phyloP scores from a whole-genome alignment of 805 yeast genomes.

The Groenewaldozyma salmanticensis region DNA sequence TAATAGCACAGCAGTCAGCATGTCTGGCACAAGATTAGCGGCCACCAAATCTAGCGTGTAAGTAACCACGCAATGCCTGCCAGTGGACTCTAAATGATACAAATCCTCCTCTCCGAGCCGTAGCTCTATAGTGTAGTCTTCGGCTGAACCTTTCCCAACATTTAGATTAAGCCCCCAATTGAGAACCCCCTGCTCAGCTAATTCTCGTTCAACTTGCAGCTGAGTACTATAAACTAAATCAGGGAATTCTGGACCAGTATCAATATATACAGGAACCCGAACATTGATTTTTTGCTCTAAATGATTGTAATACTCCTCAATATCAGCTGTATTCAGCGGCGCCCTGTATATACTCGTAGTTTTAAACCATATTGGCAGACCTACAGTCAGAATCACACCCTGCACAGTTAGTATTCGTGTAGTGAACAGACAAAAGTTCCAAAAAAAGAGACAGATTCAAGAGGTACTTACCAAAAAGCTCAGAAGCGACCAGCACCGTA shows the following conservation, averaged over 20 bases:
- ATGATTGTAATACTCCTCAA: slow-evolving; percentile 27
- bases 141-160: slow-evolving; percentile 18
- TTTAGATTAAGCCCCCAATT: slow-evolving; percentile 24
- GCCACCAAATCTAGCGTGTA: slow-evolving; percentile 38
- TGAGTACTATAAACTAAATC: slow-evolving; percentile 54
- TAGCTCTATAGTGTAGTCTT: slow-evolving; percentile 31
- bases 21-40: slow-evolving; percentile 54
- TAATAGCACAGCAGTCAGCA: slow-evolving; percentile 42
- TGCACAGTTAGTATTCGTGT: no score
- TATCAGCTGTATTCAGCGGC: slow-evolving; percentile 40
- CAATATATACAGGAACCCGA: slow-evolving; percentile 23
- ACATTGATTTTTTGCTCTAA: slow-evolving; percentile 20
- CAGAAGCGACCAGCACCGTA: slow-evolving; percentile 8
- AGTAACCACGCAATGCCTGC: slow-evolving; percentile 32
- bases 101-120: slow-evolving; percentile 32
- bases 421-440: no score
- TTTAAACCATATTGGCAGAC: slow-evolving; percentile 48
- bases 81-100: slow-evolving; percentile 34
- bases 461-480: slow-evolving; percentile 5
- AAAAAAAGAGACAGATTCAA: background rate
- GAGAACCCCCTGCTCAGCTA: slow-evolving; percentile 20
- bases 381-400: slow-evolving; percentile 30
- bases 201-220: slow-evolving; percentile 35
- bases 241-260: slow-evolving; percentile 46
- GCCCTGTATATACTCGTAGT: slow-evolving; percentile 61